Percentiles rank a stretch among this genome's conserved stretches.
These are phyloP conservation scores for Paragyromitra xinjiangensis DNA, from an alignment of 495 filamentous ascomycete species.

Conservation along the genomic window DNA sequence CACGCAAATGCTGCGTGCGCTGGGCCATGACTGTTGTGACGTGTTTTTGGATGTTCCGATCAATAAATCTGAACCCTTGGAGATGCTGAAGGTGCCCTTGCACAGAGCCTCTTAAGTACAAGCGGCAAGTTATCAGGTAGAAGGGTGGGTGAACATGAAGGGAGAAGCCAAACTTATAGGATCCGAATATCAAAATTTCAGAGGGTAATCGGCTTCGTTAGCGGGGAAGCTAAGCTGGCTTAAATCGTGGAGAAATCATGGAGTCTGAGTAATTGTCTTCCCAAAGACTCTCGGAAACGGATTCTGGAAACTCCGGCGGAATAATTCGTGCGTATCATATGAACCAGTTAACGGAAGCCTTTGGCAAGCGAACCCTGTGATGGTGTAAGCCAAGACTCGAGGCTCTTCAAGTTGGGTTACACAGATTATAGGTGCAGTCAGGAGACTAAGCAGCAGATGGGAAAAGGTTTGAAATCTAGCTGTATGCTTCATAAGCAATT, in stretches of 20 bases:
- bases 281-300: conserved; percentile 36
- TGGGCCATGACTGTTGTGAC: conserved; percentile 38
- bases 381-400: conserved; percentile 31
- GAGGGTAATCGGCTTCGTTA: conserved; percentile 22
- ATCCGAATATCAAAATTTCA: conserved; percentile 6
- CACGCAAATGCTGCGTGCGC: conserved; percentile 17
- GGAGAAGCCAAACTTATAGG: background rate
- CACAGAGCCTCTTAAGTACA: conserved; percentile 10
- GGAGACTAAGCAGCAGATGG: too few species aligned
- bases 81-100: conserved; percentile 2
- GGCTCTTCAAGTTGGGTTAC: conserved; percentile 12
- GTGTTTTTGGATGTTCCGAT: conserved; percentile 18
- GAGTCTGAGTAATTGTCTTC: conserved; percentile 35
- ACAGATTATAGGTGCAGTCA: background rate
- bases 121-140: background rate
- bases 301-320: conserved; percentile 27
- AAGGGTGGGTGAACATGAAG: background rate
- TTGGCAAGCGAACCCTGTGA: background rate
- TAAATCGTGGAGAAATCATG: conserved; percentile 25
- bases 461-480: too few species aligned
- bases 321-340: conserved; percentile 21
- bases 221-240: conserved; percentile 38
- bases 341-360: conserved; percentile 3
- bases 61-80: conserved; percentile 6
- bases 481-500: too few species aligned